phyloP scores from a whole-genome alignment of 257 asterid species.

The Fraxinus cuspidata region DNA sequence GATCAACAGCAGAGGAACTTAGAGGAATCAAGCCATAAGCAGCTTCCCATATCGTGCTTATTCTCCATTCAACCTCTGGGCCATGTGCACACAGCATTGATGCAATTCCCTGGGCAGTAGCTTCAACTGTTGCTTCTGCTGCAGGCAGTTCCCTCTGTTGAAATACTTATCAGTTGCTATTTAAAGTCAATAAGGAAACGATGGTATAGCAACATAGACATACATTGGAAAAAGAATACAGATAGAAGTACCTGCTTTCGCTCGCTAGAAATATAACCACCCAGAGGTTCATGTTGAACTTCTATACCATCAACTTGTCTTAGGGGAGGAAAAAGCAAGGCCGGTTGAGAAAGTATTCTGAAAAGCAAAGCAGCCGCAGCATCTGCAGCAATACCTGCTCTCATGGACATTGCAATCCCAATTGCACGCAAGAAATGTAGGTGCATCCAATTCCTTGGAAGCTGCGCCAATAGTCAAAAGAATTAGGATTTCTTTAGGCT shows the following conservation, averaged over 20 bases:
- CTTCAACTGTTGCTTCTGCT: slow-evolving; percentile 90
- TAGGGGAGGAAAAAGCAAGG: slow-evolving; percentile 88
- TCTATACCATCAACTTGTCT: slow-evolving; percentile 92
- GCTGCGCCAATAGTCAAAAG: slow-evolving; percentile 52
- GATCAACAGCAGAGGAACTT: slow-evolving; percentile 94
- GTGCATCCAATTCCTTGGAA: slow-evolving; percentile 99
- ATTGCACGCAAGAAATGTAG: slow-evolving; percentile 97
- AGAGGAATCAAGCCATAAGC: slow-evolving; percentile 97
- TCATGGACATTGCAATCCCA: slow-evolving; percentile 98
- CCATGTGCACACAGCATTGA: slow-evolving; percentile 99
- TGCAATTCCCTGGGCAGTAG: slow-evolving; percentile 99
- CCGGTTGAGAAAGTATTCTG: slow-evolving; percentile 95
- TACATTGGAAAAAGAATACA: slow-evolving; percentile 21
- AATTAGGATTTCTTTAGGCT: slow-evolving; percentile 33
- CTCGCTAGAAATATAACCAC: slow-evolving; percentile 60
- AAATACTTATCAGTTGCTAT: slow-evolving; percentile 17
- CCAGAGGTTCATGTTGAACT: slow-evolving; percentile 66
- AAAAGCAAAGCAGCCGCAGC: slow-evolving; percentile 99
- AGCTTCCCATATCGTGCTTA: slow-evolving; percentile 99
- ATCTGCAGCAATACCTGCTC: slow-evolving; percentile 97
- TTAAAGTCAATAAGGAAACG: slow-evolving; percentile 1
- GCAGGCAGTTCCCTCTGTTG: slow-evolving; percentile 78
- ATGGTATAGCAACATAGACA: slow-evolving; percentile 13
- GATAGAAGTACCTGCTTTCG: slow-evolving; percentile 61
- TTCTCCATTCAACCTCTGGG: slow-evolving; percentile 99